Evolutionary conservation across 176 grass and related monocot genomes (phyloP).

Genomic region (Tillandsia fasciculata): DNA sequence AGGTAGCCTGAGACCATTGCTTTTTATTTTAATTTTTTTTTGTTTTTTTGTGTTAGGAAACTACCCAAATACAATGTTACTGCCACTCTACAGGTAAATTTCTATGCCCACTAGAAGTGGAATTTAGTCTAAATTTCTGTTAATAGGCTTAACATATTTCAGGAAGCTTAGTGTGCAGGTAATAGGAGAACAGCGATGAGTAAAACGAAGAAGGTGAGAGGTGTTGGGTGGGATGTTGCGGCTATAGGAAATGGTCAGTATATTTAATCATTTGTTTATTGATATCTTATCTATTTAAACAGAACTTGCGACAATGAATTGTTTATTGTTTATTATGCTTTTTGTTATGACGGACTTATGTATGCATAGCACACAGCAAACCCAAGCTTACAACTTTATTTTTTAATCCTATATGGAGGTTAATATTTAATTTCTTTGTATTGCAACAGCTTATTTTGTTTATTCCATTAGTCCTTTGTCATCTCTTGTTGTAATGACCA

Average conservation of each 20-base stretch:
- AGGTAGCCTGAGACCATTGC: slow-evolving; percentile 10
- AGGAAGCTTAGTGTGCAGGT: slow-evolving; percentile 37
- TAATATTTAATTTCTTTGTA: no score
- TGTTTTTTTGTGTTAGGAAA: slow-evolving; percentile 8
- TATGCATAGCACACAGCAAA: no score
- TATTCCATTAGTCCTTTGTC: neutral
- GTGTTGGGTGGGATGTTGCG: slow-evolving; percentile 40
- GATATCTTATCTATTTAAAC: neutral
- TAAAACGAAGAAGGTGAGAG: slow-evolving; percentile 29
- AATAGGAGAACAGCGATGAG: slow-evolving; percentile 47
- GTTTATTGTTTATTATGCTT: neutral
- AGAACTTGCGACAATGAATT: neutral
- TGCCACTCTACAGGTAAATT: slow-evolving; percentile 41
- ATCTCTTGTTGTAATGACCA: neutral
- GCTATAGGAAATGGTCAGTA: slow-evolving; percentile 39
- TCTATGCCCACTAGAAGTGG: neutral
- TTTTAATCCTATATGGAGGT: no score
- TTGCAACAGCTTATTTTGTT: no score
- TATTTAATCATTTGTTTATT: slow-evolving; percentile 7
- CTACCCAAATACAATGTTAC: slow-evolving; percentile 40
- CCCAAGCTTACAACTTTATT: no score
- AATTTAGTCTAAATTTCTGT: neutral
- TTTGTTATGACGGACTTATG: no score
- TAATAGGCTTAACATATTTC: neutral
- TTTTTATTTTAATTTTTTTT: neutral